Conservation (phyloP, 176 grass and related monocot species). For the Urochloa ruziziensis region DNA sequence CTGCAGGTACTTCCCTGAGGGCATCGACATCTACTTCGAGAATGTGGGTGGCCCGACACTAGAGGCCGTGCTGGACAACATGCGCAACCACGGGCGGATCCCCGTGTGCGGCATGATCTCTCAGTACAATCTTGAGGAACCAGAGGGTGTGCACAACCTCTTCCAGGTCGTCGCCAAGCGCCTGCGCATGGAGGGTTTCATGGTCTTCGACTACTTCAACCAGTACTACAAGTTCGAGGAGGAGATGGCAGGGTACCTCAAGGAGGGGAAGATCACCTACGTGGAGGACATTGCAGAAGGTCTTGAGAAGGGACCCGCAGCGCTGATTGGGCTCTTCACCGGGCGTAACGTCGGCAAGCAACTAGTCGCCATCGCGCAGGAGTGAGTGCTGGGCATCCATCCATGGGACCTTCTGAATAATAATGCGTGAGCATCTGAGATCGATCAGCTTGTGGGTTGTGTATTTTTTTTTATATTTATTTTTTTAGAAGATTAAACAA, state of each 20-base stretch:
- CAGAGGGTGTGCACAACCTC: slow-evolving; percentile 25
- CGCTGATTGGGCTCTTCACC: slow-evolving; percentile 35
- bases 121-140: slow-evolving; percentile 25
- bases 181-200: slow-evolving; percentile 48
- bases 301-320: slow-evolving; percentile 34
- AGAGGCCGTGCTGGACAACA: slow-evolving; percentile 52
- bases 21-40: slow-evolving; percentile 80
- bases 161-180: slow-evolving; percentile 18
- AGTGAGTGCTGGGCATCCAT: slow-evolving; percentile 1
- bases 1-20: slow-evolving; percentile 41
- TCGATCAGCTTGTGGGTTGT: too few species aligned
- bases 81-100: slow-evolving; percentile 36
- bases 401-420: too few species aligned
- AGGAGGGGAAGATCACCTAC: slow-evolving; percentile 40
- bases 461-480: too few species aligned
- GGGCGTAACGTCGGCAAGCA: slow-evolving; percentile 46
- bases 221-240: slow-evolving; percentile 43
- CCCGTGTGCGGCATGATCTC: slow-evolving; percentile 51
- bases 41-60: slow-evolving; percentile 61
- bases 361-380: slow-evolving; percentile 14
- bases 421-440: too few species aligned
- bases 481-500: too few species aligned
- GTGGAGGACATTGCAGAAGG: slow-evolving; percentile 48
- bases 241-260: slow-evolving; percentile 28
- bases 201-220: slow-evolving; percentile 30